A percentile compares a stretch with the other conserved stretches of the same genome.
These are phyloP conservation scores for Solidago caesia DNA, from an alignment of 129 eudicot genomes.

Conservation along the genomic window DNA sequence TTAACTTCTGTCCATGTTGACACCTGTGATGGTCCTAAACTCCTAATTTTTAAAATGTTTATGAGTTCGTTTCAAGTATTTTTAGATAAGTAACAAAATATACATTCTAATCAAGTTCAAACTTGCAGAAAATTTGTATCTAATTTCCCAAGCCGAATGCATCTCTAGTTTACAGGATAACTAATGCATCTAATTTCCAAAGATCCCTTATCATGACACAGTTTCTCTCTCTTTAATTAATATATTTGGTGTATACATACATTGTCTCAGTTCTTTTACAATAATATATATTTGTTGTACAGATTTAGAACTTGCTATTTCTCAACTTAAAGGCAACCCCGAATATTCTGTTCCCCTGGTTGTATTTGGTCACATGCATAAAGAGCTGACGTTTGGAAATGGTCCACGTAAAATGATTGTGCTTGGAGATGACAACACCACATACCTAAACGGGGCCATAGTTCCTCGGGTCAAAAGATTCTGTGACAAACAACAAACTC, in stretches of 20 bases:
- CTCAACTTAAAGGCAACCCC: slow-evolving; percentile 55
- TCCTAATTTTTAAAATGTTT: not conserved
- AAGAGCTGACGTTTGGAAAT: slow-evolving; percentile 59
- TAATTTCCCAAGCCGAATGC: not conserved
- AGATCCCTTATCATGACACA: not conserved
- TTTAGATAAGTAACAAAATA: not conserved
- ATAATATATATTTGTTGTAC: slow-evolving; percentile 31
- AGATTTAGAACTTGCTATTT: slow-evolving; percentile 71
- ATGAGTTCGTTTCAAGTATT: slow-evolving; percentile 1
- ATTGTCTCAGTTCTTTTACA: not conserved
- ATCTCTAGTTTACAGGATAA: not conserved
- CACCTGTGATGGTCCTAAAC: no score
- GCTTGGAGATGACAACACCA: slow-evolving; percentile 57
- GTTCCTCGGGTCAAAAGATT: slow-evolving; percentile 71
- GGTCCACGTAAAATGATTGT: slow-evolving; percentile 85
- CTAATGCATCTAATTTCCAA: not conserved
- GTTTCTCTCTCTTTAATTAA: not conserved
- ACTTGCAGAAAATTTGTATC: not conserved
- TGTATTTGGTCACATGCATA: slow-evolving; percentile 96
- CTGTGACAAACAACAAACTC: slow-evolving; percentile 28
- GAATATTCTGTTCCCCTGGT: slow-evolving; percentile 55
- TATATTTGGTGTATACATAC: not conserved
- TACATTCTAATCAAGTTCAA: slow-evolving; percentile 13
- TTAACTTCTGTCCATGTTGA: no score
- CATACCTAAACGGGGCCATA: slow-evolving; percentile 84